Conservation (phyloP, 176 grass and related monocot species). For the Eragrostis curvula region DNA sequence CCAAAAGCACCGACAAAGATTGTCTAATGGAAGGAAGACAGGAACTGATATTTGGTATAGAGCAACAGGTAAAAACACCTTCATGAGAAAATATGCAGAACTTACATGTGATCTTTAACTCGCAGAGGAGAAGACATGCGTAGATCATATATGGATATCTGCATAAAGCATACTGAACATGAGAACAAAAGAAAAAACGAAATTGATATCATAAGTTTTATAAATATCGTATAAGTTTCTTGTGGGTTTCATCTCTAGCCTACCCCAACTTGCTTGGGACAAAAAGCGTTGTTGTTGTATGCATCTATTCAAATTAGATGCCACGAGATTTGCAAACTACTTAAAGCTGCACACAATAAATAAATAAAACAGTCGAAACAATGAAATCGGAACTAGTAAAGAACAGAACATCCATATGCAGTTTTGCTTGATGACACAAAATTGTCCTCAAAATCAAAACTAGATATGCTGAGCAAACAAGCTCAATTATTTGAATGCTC, state of each 20-base stretch:
- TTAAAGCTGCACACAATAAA: not conserved
- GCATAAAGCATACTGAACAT: slow-evolving; percentile 37
- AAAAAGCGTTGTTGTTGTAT: too few relatives aligned
- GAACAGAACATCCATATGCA: not conserved
- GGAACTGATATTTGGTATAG: not conserved
- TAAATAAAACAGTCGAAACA: not conserved
- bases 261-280: too few relatives aligned
- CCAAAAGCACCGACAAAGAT: slow-evolving; percentile 9
- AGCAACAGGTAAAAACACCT: not conserved
- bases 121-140: slow-evolving; percentile 84
- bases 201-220: not conserved
- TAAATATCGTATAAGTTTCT: not conserved
- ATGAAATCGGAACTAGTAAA: not conserved
- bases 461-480: not conserved
- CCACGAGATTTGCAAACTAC: not conserved
- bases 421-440: not conserved
- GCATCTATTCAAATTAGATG: not conserved
- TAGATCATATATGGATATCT: slow-evolving; percentile 93
- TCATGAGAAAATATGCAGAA: slow-evolving; percentile 27
- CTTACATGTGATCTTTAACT: slow-evolving; percentile 99
- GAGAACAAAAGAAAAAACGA: not conserved
- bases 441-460: not conserved
- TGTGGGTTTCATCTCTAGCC: too few relatives aligned
- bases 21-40: not conserved
- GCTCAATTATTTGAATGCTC: not conserved